Conservation (phyloP, 2,329 filamentous ascomycete genomes). For the Phyllosticta citribraziliensis region DNA sequence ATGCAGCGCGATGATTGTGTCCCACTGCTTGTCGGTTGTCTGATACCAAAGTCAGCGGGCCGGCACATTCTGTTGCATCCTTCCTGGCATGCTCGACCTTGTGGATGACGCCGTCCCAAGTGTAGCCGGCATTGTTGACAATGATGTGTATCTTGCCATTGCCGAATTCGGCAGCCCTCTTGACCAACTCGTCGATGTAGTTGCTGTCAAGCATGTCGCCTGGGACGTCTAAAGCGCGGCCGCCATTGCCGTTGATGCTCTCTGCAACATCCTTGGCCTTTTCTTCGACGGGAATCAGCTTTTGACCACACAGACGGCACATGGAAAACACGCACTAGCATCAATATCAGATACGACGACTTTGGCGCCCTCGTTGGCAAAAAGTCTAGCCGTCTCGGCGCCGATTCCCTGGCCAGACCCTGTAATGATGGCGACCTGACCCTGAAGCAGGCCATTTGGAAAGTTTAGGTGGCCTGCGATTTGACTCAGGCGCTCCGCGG, state of each 20-base stretch:
- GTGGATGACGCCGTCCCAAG: slow-evolving; percentile 87
- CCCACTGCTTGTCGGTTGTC: slow-evolving; percentile 86
- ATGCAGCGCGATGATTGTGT: slow-evolving; percentile 76
- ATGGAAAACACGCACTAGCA: slow-evolving; percentile 39
- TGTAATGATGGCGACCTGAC: slow-evolving; percentile 80
- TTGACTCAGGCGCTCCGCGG: slow-evolving; percentile 52
- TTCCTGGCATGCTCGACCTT: slow-evolving; percentile 36
- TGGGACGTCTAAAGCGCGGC: slow-evolving; percentile 60
- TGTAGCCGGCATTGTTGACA: slow-evolving; percentile 86
- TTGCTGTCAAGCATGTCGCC: slow-evolving; percentile 66
- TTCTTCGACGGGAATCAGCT: slow-evolving; percentile 32
- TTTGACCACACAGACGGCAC: neutral
- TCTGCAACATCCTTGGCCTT: slow-evolving; percentile 62
- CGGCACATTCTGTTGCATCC: neutral
- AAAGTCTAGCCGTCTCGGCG: slow-evolving; percentile 69
- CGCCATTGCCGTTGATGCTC: slow-evolving; percentile 57
- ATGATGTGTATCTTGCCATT: slow-evolving; percentile 82
- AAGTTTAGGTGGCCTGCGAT: slow-evolving; percentile 73
- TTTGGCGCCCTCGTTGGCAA: slow-evolving; percentile 80
- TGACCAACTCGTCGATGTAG: slow-evolving; percentile 64
- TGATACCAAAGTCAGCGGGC: slow-evolving; percentile 16
- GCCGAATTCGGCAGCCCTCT: slow-evolving; percentile 69
- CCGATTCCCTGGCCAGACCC: slow-evolving; percentile 82
- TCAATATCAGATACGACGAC: slow-evolving; percentile 81
- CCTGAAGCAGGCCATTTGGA: slow-evolving; percentile 66